Base-by-base conservation (phyloP, 371 early-diverging fungal species). In the Circinella umbellata region DNA sequence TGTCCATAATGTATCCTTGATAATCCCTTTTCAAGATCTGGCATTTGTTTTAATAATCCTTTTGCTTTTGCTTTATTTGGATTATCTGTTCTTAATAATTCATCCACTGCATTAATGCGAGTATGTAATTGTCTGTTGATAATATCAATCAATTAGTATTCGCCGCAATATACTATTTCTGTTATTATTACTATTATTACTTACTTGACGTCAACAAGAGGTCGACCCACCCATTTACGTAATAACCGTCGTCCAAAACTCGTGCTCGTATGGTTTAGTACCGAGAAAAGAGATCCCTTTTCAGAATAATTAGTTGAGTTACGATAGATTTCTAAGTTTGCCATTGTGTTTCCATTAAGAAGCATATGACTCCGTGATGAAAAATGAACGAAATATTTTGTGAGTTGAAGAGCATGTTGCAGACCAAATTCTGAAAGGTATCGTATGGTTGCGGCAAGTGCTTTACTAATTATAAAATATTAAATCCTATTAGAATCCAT, bases 151-250 rank as follows among this genome's bases (percentile, higher is more conserved):
- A 13, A 0, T 51, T 51, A 15, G 8, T 51, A 15, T 51, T 42
- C 9, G 6, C 39, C 6, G 42, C 42, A 3, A 42, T 42, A 42
- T 6, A 42, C 11, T 42, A 9, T 42, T 2, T 42, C 11, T 42
- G 3, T 39, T 6, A 39, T 39, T 39, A 39, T 38, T 36, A 11
- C 36, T 6, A 62, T 64, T 34, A n/a, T n/a, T 14, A 46, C 61
- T 48, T 39, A 79, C 83, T 67, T 51, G 4, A 70, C 64, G 53
- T 90, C 76, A 7, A 88, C 73, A 15, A 92, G 78, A 0, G 98
- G 98, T 61, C 89, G 81, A 1, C 91, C 90, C 4, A 95, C 76
- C 95, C 95, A 96, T 69, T 89, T 89, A 51, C 89, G 88, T 57
- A 97, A 78, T 66, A 94, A 67, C 36, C 96, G 79, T 46, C 86